Evolutionary conservation across 2,329 filamentous ascomycete species (phyloP).

Genomic region (Coniochaeta sp.): DNA sequence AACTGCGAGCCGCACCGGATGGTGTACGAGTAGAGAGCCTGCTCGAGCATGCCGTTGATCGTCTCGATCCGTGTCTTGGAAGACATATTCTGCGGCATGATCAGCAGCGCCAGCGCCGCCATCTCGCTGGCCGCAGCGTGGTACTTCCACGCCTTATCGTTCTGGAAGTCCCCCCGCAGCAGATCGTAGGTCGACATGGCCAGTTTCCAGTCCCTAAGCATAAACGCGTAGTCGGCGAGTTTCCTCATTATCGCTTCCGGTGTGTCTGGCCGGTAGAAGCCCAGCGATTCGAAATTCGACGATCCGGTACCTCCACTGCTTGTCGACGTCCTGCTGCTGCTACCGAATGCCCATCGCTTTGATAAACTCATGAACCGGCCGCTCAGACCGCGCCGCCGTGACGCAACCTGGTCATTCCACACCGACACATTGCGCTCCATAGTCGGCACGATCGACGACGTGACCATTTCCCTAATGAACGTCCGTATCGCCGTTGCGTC

Average conservation of each 20-base stretch:
- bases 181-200: slow-evolving; percentile 90
- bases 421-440: slow-evolving; percentile 89
- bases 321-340: slow-evolving; percentile 52
- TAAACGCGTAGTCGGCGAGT: slow-evolving; percentile 90
- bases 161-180: slow-evolving; percentile 78
- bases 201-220: slow-evolving; percentile 93
- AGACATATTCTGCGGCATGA: slow-evolving; percentile 64
- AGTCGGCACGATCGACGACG: slow-evolving; percentile 86
- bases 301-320: slow-evolving; percentile 39
- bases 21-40: slow-evolving; percentile 85
- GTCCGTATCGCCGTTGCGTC: slow-evolving; percentile 82
- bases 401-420: slow-evolving; percentile 97
- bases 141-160: slow-evolving; percentile 95
- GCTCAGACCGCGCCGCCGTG: slow-evolving; percentile 76
- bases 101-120: slow-evolving; percentile 75
- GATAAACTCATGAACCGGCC: slow-evolving; percentile 94
- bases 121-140: slow-evolving; percentile 94
- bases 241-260: slow-evolving; percentile 90
- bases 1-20: slow-evolving; percentile 75
- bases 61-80: slow-evolving; percentile 74
- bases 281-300: slow-evolving; percentile 71
- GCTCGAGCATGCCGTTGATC: slow-evolving; percentile 81
- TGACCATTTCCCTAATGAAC: slow-evolving; percentile 90
- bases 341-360: slow-evolving; percentile 81
- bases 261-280: slow-evolving; percentile 76